Base-by-base conservation (phyloP, 2,329 filamentous ascomycete genomes). In the Venturia aucupariae region DNA sequence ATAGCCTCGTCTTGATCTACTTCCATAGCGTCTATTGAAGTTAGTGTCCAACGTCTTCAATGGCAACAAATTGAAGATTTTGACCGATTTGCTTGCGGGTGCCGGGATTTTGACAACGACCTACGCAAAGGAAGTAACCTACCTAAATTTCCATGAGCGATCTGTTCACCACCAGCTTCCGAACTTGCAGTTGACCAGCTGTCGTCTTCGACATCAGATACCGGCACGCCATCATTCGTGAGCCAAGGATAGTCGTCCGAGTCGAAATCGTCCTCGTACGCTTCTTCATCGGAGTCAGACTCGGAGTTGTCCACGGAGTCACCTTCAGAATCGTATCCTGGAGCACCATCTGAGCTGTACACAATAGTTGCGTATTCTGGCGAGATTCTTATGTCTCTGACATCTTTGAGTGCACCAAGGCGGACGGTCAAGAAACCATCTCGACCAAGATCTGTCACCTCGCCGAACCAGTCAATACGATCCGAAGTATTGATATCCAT, bases 361-460 rank as follows among this genome's bases (percentile, higher is more conserved):
- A 82, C 77, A 22, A 84, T 74, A 1, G 79, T 72, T 19, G 83
- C 75, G 30, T 76, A 71, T 66, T 86, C 82, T 27, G 78, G 72
- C 0, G 76, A 71, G 13, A 85, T 71, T 17, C 72, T 73, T 38
- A 86, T 72, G 68, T 86, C 83, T 60, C 75, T 71, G 15, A 80
- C 78, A n/a, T 77, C 72, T 19, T 77, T 71, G 5, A 79, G 73
- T 13, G 78, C 81, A 51, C 81, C 80, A 22, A 86, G 73, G n/a
- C 84, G 78, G 35, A 86, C 76, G 0, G 78, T 80, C 11, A 84
- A 70, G 7, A 74, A 75, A 2, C 84, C 84, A 69, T 85, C 81
- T 3, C 81, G 69, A 15, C 78, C 77, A 3, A 83, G 74, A 60
- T 82, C 80, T 24, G 85, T 75, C 2, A 86, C 78, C 69, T 85